Evolutionary conservation across 768 basidiomycete genomes (phyloP), one percentile per base, ranked within the genome.

Genomic region (Macrolepiota fuliginosa): DNA sequence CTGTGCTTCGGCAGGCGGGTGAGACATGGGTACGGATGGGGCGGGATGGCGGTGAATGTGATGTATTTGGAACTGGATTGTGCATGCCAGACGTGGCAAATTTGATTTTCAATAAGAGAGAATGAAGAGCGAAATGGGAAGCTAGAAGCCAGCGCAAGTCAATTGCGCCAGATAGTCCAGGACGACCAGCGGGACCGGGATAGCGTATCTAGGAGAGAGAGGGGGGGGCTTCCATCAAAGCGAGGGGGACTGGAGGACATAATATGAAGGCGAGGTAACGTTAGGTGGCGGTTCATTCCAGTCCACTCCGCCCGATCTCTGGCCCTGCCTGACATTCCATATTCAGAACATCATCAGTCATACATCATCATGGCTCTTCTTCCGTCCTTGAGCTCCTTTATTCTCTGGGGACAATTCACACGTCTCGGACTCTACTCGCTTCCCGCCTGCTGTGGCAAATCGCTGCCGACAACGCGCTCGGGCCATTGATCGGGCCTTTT

Each of bases 111-210:
- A 1, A 17, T 40, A 15, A 15, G 39, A 17, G 39, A 24, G 19
- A 47, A 58, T 39, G 25, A 19, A 22, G 19, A 3, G 11, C 37
- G 17, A 49, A 49, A 35, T 19, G 46, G 29, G 39, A 27, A 35
- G 22, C 19, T 3, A 32, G 25, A 47, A 24, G 22, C 46, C 19
- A 13, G 15, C 35, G 58, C 65, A 66, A 66, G 55, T 66, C 63
- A 61, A 66, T 66, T 64, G 65, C 57, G 46, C 19, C 49, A 6
- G 42, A 35, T 27, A 52, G 24, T 27, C 62, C 56, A 29, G 29
- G 32, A 32, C 57, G 62, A 53, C 62, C 62, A 63, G 62, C 62
- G 58, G 47, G n/a, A 61, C 29, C 46, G 51, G 51, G 10, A 32
- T 11, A 53, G n/a, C 10, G 50, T 59, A 22, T 61, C 51, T 45